Percentiles rank a stretch among this genome's conserved stretches.
Conservation (phyloP, 306 rosid species). For the Urtica urens region DNA sequence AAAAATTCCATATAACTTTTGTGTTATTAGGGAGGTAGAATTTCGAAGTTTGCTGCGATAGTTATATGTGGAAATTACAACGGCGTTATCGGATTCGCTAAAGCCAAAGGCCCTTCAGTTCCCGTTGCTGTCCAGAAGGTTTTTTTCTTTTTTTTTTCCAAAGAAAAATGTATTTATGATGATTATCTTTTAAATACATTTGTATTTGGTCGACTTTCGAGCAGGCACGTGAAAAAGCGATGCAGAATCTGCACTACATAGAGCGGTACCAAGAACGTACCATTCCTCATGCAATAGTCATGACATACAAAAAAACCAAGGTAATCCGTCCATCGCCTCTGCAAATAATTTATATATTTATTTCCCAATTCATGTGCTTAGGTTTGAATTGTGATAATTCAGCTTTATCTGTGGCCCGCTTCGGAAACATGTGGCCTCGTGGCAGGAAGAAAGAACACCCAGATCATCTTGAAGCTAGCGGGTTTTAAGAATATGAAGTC, state of each 20-base stretch:
- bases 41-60: slow-evolving; percentile 68
- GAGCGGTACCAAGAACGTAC: slow-evolving; percentile 90
- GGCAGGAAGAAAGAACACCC: slow-evolving; percentile 67
- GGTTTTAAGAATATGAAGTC: slow-evolving; percentile 91
- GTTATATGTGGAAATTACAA: slow-evolving; percentile 90
- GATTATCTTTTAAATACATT: neutral
- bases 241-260: slow-evolving; percentile 77
- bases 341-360: neutral
- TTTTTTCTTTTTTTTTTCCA: neutral
- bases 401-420: slow-evolving; percentile 99
- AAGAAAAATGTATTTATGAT: neutral
- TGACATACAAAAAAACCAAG: slow-evolving; percentile 68
- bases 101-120: slow-evolving; percentile 85
- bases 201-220: too few relatives aligned
- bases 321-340: slow-evolving; percentile 19
- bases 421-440: slow-evolving; percentile 67
- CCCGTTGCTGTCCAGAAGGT: slow-evolving; percentile 86
- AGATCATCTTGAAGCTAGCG: slow-evolving; percentile 67
- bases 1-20: slow-evolving; percentile 5
- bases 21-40: slow-evolving; percentile 82
- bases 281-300: slow-evolving; percentile 80
- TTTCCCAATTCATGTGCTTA: neutral
- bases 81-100: slow-evolving; percentile 81
- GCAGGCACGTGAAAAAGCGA: slow-evolving; percentile 93
- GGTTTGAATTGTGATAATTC: slow-evolving; percentile 9